Conservation (phyloP, 2,329 filamentous ascomycete species). For the Fusarium staphyleae region DNA sequence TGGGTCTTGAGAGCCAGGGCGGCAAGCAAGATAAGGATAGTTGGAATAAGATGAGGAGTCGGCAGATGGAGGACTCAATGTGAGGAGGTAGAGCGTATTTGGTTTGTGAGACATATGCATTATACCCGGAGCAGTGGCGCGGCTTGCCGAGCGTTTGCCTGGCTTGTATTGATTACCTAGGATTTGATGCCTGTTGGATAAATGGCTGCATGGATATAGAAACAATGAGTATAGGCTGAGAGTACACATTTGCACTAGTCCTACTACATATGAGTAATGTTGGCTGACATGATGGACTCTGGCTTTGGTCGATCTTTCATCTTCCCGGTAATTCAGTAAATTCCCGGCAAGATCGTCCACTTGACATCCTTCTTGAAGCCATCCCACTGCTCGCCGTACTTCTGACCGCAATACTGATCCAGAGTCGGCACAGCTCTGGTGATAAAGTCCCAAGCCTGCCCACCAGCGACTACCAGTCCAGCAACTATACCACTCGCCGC, state of each 20-base stretch:
- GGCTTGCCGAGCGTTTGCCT: slow-evolving; percentile 41
- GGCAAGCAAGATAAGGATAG: slow-evolving; percentile 70
- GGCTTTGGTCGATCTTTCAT: too few relatives aligned
- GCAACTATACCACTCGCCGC: slow-evolving; percentile 48
- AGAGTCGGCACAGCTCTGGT: slow-evolving; percentile 43
- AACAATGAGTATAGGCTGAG: slow-evolving; percentile 11
- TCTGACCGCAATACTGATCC: slow-evolving; percentile 48
- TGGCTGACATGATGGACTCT: too few relatives aligned
- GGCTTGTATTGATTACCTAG: slow-evolving; percentile 33
- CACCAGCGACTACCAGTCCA: slow-evolving; percentile 41
- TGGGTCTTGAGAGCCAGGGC: slow-evolving; percentile 69
- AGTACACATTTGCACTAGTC: too few relatives aligned
- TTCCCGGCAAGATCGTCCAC: slow-evolving; percentile 47
- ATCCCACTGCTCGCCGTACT: slow-evolving; percentile 50
- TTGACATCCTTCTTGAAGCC: slow-evolving; percentile 49
- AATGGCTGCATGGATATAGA: slow-evolving; percentile 11
- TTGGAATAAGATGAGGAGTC: slow-evolving; percentile 70
- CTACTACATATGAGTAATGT: too few relatives aligned
- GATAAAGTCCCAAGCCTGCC: slow-evolving; percentile 45
- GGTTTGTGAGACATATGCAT: slow-evolving; percentile 31
- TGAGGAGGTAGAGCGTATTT: slow-evolving; percentile 43
- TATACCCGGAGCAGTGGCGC: slow-evolving; percentile 42
- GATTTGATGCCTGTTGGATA: slow-evolving; percentile 24
- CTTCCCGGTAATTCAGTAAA: slow-evolving; percentile 42
- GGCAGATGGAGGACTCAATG: slow-evolving; percentile 74